A percentile compares a stretch with the other conserved stretches of the same genome.
phyloP scores from a whole-genome alignment of 768 basidiomycete genomes.

The Galerina marginata region DNA sequence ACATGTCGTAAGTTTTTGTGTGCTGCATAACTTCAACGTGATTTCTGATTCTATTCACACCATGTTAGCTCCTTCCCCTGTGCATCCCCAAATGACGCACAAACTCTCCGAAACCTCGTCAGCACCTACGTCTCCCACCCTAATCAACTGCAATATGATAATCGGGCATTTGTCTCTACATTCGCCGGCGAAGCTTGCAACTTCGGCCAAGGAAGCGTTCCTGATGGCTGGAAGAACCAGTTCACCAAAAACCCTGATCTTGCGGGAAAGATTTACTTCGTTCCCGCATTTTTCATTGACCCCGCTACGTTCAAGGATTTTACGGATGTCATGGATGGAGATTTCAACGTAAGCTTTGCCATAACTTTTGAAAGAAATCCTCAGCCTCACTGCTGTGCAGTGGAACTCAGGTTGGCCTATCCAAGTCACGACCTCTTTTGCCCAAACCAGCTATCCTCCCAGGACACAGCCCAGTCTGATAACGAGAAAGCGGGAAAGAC shows the following conservation, averaged over 20 bases:
- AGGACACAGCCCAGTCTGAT: constrained; percentile 17
- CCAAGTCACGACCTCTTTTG: constrained; percentile 53
- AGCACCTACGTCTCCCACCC: constrained; percentile 58
- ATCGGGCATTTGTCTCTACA: constrained; percentile 65
- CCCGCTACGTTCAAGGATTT: constrained; percentile 54
- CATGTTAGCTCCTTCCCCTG: constrained; percentile 59
- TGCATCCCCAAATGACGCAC: constrained; percentile 49
- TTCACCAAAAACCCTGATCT: constrained; percentile 54
- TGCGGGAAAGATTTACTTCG: constrained; percentile 59
- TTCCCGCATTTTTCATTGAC: constrained; percentile 74
- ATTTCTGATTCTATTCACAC: background rate
- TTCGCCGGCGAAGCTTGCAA: constrained; percentile 74
- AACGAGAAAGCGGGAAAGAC: constrained; percentile 8
- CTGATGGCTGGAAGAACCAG: constrained; percentile 62
- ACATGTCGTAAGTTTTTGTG: constrained; percentile 60
- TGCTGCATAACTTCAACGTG: constrained; percentile 24
- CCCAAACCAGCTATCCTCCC: constrained; percentile 33
- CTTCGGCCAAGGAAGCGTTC: constrained; percentile 60
- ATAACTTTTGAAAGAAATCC: constrained; percentile 1
- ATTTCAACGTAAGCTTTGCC: constrained; percentile 54
- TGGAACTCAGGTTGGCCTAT: constrained; percentile 87
- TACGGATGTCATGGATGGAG: constrained; percentile 56
- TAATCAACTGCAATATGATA: constrained; percentile 56
- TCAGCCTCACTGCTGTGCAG: constrained; percentile 35
- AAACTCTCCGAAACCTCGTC: constrained; percentile 57